These are phyloP conservation scores for Blastobotrys terrestris DNA, from an alignment of 805 yeast species.

Conservation along the genomic window DNA sequence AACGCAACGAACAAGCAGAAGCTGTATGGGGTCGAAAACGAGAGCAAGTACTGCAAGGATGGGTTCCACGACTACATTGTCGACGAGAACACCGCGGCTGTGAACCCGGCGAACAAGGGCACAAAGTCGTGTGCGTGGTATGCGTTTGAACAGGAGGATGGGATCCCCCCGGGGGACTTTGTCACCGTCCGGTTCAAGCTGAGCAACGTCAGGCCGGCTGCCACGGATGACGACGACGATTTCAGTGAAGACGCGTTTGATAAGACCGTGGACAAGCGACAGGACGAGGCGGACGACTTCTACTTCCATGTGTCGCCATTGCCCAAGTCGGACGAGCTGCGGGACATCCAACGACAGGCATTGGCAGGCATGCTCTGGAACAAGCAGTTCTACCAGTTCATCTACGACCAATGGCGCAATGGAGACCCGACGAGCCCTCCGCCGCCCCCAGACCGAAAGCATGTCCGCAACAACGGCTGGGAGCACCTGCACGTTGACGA, in stretches of 20 bases:
- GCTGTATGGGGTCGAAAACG: conserved; percentile 56
- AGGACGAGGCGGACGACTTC: conserved; percentile 86
- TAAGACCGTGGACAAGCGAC: conserved; percentile 57
- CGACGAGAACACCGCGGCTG: conserved; percentile 49
- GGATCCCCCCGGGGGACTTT: conserved; percentile 80
- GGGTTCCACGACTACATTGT: conserved; percentile 84
- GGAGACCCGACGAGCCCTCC: conserved; percentile 77
- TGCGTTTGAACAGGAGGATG: conserved; percentile 66
- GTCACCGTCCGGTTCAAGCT: conserved; percentile 79
- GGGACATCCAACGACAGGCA: conserved; percentile 86
- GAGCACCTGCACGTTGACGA: conserved; percentile 83
- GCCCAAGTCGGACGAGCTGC: conserved; percentile 71
- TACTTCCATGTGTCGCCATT: conserved; percentile 84
- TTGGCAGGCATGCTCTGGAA: conserved; percentile 93
- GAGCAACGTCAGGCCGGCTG: conserved; percentile 35
- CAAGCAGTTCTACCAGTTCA: conserved; percentile 82
- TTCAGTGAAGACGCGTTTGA: conserved; percentile 75
- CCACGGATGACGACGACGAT: conserved; percentile 22
- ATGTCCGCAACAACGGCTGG: conserved; percentile 88
- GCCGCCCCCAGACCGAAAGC: conserved; percentile 75
- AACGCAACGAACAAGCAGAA: conserved; percentile 75
- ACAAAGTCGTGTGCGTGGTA: conserved; percentile 86
- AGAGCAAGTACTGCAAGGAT: conserved; percentile 64
- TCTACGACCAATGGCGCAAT: conserved; percentile 77
- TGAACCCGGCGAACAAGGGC: conserved; percentile 67